Conservation (phyloP, 2,329 filamentous ascomycete genomes). For the Clonostachys chloroleuca region DNA sequence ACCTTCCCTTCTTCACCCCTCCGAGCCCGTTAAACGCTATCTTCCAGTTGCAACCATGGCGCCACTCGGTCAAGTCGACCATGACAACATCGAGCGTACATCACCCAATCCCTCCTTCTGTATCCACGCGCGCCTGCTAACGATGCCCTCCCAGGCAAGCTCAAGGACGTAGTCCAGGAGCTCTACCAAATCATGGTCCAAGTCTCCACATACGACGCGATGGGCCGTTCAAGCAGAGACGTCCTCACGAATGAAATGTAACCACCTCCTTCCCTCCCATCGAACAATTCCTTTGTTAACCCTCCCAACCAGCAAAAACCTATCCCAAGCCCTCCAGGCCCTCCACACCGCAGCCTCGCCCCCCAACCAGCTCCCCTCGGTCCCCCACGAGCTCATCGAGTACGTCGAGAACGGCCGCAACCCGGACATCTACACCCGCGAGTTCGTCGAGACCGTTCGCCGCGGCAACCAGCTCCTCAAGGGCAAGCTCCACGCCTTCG, state of each 20-base stretch:
- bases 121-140: slow-evolving; percentile 3
- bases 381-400: slow-evolving; percentile 59
- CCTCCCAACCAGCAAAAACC: slow-evolving; percentile 23
- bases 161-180: slow-evolving; percentile 60
- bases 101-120: no score
- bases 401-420: slow-evolving; percentile 70
- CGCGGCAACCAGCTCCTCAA: slow-evolving; percentile 63
- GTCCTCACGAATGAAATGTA: slow-evolving; percentile 52
- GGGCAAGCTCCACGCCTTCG: slow-evolving; percentile 61
- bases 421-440: slow-evolving; percentile 70
- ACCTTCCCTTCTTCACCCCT: no score
- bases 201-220: slow-evolving; percentile 54
- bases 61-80: slow-evolving; percentile 30
- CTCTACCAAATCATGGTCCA: slow-evolving; percentile 62
- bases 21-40: no score
- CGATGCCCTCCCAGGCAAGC: slow-evolving; percentile 35
- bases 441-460: slow-evolving; percentile 67
- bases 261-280: slow-evolving; percentile 1
- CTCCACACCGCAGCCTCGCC: slow-evolving; percentile 33
- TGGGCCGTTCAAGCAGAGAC: slow-evolving; percentile 44
- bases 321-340: slow-evolving; percentile 29
- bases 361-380: slow-evolving; percentile 38
- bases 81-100: slow-evolving; percentile 33
- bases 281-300: slow-evolving; percentile 3
- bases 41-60: slow-evolving; percentile 23